These are phyloP conservation scores for Actinomortierella ambigua DNA, from an alignment of 371 early-diverging fungal genomes.

Conservation along the genomic window DNA sequence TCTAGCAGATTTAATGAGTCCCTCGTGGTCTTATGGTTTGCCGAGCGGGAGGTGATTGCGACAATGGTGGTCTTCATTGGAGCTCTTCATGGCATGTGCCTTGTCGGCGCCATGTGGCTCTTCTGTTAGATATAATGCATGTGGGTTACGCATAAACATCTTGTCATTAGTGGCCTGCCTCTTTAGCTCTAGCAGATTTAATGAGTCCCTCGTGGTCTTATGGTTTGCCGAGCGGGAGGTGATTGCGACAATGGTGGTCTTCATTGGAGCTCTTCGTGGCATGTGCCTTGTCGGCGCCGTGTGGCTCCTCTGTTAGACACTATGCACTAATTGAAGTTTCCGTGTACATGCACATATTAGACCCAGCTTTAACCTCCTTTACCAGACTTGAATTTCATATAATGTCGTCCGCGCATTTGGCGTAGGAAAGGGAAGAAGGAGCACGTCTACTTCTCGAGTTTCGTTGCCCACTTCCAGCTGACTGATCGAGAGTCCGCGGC, in stretches of 20 bases:
- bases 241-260: conserved; percentile 11
- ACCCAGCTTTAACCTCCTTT: too few relatives aligned
- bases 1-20: conserved; percentile 5
- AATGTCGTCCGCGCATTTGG: too few relatives aligned
- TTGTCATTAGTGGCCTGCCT: neutral
- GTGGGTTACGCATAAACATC: neutral
- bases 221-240: conserved; percentile 9
- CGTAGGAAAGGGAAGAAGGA: too few relatives aligned
- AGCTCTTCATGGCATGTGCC: conserved; percentile 10
- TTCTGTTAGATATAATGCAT: conserved; percentile 3
- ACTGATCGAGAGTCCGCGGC: conserved; percentile 19
- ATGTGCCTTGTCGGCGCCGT: conserved; percentile 3
- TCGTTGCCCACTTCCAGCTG: conserved; percentile 15
- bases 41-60: conserved; percentile 15
- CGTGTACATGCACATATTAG: too few relatives aligned
- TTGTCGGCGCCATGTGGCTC: conserved; percentile 3
- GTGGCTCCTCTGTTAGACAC: conserved; percentile 5
- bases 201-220: neutral
- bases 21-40: neutral
- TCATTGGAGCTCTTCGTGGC: conserved; percentile 12
- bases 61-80: conserved; percentile 11
- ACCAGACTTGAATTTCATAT: too few relatives aligned
- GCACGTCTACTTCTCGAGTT: conserved; percentile 19
- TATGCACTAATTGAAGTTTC: too few relatives aligned
- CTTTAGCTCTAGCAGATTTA: conserved; percentile 4